phyloP scores from a whole-genome alignment of 768 basidiomycete species.

The Podaxis sp. region DNA sequence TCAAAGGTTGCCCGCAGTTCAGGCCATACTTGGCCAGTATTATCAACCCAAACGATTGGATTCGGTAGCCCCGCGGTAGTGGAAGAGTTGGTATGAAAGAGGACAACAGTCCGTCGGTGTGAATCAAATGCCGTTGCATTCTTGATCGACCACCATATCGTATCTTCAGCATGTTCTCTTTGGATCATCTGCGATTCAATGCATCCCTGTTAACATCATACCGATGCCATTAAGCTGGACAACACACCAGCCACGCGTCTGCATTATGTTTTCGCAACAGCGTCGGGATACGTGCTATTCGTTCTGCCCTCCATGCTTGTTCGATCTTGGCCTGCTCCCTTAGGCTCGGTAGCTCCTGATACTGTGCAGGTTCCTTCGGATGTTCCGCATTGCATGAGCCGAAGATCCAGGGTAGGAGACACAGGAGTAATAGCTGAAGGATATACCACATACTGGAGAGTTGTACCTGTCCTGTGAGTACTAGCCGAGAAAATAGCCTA shows the following conservation, averaged over 20 bases:
- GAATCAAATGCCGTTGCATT: constrained; percentile 48
- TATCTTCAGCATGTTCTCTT: constrained; percentile 56
- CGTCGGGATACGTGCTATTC: constrained; percentile 39
- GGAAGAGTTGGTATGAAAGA: constrained; percentile 47
- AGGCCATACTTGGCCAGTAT: constrained; percentile 48
- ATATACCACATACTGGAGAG: not conserved
- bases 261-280: constrained; percentile 43
- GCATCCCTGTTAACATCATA: not conserved
- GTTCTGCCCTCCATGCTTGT: constrained; percentile 39
- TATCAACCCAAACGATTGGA: constrained; percentile 48
- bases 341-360: constrained; percentile 36
- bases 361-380: constrained; percentile 31
- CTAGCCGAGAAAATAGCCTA: not conserved
- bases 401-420: not conserved
- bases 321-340: constrained; percentile 40
- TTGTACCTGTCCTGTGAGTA: not conserved
- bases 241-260: constrained; percentile 42
- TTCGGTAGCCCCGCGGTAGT: constrained; percentile 36
- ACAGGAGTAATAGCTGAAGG: not conserved
- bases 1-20: constrained; percentile 39
- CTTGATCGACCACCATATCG: constrained; percentile 51
- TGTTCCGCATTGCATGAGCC: constrained; percentile 14
- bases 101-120: constrained; percentile 46
- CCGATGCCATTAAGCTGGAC: not conserved
- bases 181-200: constrained; percentile 37